Base-by-base conservation (phyloP, 768 basidiomycete genomes). In the Boletus rufocinnamomeus region DNA sequence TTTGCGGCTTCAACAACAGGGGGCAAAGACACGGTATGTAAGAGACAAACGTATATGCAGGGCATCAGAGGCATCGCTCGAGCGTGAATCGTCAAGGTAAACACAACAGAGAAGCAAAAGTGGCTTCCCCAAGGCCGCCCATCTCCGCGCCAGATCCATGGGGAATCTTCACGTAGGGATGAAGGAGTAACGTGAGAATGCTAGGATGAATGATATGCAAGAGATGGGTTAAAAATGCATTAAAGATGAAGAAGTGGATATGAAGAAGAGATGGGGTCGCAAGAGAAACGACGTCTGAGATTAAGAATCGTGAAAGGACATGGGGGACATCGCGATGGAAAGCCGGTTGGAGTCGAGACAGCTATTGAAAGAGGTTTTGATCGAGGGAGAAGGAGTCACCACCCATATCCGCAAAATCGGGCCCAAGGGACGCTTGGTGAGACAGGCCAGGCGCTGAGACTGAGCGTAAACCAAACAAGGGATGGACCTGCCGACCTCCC, bases 341-440 rank as follows among this genome's bases (percentile, higher is more conserved):
- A 62, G 61, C 65, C 46, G 65, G 66, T 59, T 55, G 56, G 30
- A 61, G 62, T 63, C 52, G 27, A 53, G 65, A 56, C 59, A 54
- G 60, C 79, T 70, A 85, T 66, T 80, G 81, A 68, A 81, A 77
- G 61, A 85, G 75, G 55, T 76, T 73, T 59, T 80, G 80, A 32
- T 79, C 67, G 40, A 77, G 77, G 37, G 76, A 77, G 52, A 81
- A 76, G 40, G 75, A 73, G 32, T 65, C 64, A 9, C 69, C 72
- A 19, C 72, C 72, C 57, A 73, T 61, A 34, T 73, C 72, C 51
- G 79, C 79, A 59, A 83, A 79, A 45, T 80, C 77, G 69, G 61
- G 76, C 71, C 61, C 76, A 74, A 56, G 66, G 71, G 59, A 57
- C 60, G 34, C 69, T 35, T 51, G 64, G 51, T 58, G 40, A 30